Base-by-base conservation (phyloP, 1,284 basidiomycete species). In the Trametes sp. region DNA sequence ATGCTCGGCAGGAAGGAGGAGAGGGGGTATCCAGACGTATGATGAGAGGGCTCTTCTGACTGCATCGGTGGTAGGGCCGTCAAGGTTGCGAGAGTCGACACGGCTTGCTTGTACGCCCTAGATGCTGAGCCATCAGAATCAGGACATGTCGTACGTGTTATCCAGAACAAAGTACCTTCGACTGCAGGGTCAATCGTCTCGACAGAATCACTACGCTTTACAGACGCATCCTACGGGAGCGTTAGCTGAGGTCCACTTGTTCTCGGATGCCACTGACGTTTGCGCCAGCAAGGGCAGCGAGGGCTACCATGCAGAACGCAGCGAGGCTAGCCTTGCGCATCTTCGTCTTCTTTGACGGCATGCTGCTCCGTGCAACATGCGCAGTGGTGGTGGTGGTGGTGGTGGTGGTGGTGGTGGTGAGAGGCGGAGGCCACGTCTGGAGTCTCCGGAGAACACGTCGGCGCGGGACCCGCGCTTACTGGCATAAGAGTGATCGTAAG, bases 101-200 rank as follows among this genome's bases (percentile, higher is more conserved):
- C 73, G 13, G 90, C 90, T 74, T 90, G 86, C 72, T 83, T 88
- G 76, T 90, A 92, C 11, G 90, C 90, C 64, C 87, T 84, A 26
- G 82, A 76, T 63, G 90, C 90, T 92, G 62, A 48, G 45, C 26
- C 36, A 64, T 66, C 44, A 68, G 64, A 63, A 61, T 70, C 57
- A 65, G 63, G 61, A 49, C 26, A 36, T 51, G 51, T 64, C 45
- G 24, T 48, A 31, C 49, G 51, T 36, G 50, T 21, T 14, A 31
- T 28, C 48, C 19, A 16, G 6, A 44, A 13, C 14, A 1, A 48
- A 62, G 11, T 57, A 73, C 74, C 73, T 73, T 75, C 74, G 13
- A 60, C 54, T 11, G 68, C 58, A 13, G 68, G 54, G 44, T 75
- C 73, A 14, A 71, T 56, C 8, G 70, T 54, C 38, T 73, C 61